Conservation (phyloP, 176 grass and related monocot genomes). For the Tillandsia leiboldiana region DNA sequence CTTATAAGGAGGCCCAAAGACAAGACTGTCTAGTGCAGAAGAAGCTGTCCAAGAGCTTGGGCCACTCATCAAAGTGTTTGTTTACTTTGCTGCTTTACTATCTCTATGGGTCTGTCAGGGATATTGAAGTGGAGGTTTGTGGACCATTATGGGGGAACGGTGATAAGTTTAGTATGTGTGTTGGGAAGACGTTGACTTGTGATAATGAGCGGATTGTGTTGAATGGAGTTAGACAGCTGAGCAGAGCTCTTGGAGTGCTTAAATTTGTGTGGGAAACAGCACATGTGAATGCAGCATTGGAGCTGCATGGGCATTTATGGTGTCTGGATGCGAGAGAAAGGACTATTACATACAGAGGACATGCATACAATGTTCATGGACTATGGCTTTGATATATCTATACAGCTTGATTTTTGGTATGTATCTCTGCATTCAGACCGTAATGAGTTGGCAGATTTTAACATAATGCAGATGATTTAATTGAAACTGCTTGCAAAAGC, state of each 20-base stretch:
- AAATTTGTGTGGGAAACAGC: constrained; percentile 66
- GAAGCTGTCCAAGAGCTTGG: constrained; percentile 62
- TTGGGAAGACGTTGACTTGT: constrained; percentile 28
- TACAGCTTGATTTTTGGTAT: not conserved
- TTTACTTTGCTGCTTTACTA: constrained; percentile 75
- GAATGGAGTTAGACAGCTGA: constrained; percentile 45
- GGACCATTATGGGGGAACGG: constrained; percentile 24
- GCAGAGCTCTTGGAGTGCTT: constrained; percentile 43
- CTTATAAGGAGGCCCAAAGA: constrained; percentile 60
- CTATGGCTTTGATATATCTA: constrained; percentile 26
- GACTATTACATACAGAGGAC: constrained; percentile 49
- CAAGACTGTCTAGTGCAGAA: constrained; percentile 68
- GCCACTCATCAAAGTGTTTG: constrained; percentile 67
- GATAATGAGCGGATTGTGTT: constrained; percentile 28
- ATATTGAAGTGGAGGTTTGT: constrained; percentile 46
- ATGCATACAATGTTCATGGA: constrained; percentile 46
- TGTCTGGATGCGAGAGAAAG: constrained; percentile 46
- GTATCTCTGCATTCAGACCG: too few relatives aligned
- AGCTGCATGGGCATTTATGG: constrained; percentile 74
- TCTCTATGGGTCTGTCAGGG: constrained; percentile 51
- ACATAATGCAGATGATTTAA: too few relatives aligned
- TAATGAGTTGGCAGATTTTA: too few relatives aligned
- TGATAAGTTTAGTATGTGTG: constrained; percentile 30
- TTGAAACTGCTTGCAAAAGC: too few relatives aligned
- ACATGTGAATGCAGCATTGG: constrained; percentile 22